Evolutionary conservation across 164 flowering plant species (phyloP), one percentile per base, ranked within the genome.

Genomic region (Piper longum): DNA sequence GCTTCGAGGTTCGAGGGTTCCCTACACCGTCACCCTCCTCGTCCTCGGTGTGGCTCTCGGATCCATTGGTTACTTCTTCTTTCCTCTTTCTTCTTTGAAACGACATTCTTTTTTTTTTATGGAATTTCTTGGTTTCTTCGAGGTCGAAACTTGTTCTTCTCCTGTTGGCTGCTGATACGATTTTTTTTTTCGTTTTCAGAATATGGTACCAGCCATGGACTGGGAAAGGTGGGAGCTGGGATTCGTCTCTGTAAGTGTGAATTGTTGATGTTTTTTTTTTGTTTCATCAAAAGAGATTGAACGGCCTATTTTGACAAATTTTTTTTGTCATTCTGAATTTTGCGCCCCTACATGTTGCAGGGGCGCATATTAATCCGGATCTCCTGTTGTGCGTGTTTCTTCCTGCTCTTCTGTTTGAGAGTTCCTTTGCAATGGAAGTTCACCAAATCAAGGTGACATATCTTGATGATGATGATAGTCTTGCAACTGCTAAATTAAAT

Each of bases 371-470:
- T 69, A 79, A 92, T 80, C 93, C 98, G 17, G 81, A 84, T 57
- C 96, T 92, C 71, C 78, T 92, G 26, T 74, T 92, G 73, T 91
- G 96, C 66, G 91, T 89, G 67, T 92, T 92, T 67, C 93, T 92
- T 74, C 98, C 96, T 60, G 96, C 96, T 16, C 88, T 92, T 69
- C 90, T 92, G 26, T 92, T 92, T 62, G 98, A 92, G 81, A 92
- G 98, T 73, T 82, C 98, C 43, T 92, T 92, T 69, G 78, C 89
- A 39, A 87, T 92, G 98, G 98, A 92, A 77, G 80, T 92, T 61
- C 98, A 92, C 81, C 98, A 92, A 73, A 92, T 92, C 70, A 92
- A 92, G 98, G 98, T 85, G 65, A 60, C 57, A 62, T 63, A 70
- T 61, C 36, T 26, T 26, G 36, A 26, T 26, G 36, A 26, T 26